Evolutionary conservation across 2,329 filamentous ascomycete genomes (phyloP), one percentile per base, ranked within the genome.

Genomic region (Ophiostoma pallidulum): DNA sequence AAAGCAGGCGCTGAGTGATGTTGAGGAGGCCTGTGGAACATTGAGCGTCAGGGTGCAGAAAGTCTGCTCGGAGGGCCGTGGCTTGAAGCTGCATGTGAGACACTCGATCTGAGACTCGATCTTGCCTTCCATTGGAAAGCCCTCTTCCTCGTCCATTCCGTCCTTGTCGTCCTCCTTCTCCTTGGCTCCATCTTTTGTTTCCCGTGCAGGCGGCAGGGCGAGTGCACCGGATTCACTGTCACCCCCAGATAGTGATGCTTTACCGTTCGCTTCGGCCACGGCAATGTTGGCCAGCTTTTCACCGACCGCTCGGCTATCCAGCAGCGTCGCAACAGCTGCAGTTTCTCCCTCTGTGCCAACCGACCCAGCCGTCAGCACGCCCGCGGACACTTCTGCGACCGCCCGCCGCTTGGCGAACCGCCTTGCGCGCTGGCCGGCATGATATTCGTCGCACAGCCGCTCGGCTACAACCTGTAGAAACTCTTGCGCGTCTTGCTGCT

Each of bases 401-500:
- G 53, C 64, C 50, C 55, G 62, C 56, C 55, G 64, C 41, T 62
- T 68, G 4, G 79, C 79, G 49, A 77, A 72, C 39, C 68, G 69
- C 53, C 90, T 75, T 12, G 87, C 89, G 60, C 84, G 78, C 58
- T 78, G 75, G 1, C 88, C 89, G 4, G 89, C 89, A 61, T 94
- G 82, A 59, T 96, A 95, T 65, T 98, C 92, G 60, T 98, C 92
- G 59, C 87, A 89, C 48, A 98, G 71, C 45, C 91, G 77, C 68
- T 98, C 91, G 3, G 88, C 85, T 12, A 98, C 84, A 42, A 97
- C 83, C 67, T 98, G 92, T 48, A 98, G 67, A 54, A 98, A 96
- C 64, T 98, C 92, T 61, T 98, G 92, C 10, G 92, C 92, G 68
- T 98, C 92, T 65, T 98, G 92, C 66, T 98, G 92, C 61, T 92